Base-by-base conservation (phyloP, 2,329 filamentous ascomycete species). In the Cadophora sp. region DNA sequence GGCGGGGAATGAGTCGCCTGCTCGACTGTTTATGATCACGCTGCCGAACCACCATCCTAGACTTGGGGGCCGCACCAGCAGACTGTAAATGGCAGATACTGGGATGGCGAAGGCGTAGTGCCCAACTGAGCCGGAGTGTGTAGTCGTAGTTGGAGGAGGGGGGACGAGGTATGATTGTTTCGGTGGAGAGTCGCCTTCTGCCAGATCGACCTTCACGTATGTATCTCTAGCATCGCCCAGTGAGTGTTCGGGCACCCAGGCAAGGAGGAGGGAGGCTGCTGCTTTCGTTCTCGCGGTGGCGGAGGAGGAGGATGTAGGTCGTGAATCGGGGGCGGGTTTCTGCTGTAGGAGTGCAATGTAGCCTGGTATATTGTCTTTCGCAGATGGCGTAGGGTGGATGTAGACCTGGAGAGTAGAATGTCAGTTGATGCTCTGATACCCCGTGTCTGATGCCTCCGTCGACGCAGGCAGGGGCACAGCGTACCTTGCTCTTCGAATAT, bases 31-130 rank as follows among this genome's bases (percentile, higher is more conserved):
- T 81, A 99, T 93, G 66, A 99, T 91, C 33, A 99, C 81, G 70
- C 94, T 97, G 41, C 96, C 96, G 78, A 96, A 97, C 96, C 96
- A 99, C 96, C 96, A 99, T 18, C 96, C 96, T 8, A 97, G 81
- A 77, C 93, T 97, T 5, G 96, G 96, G 3, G 95, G 95, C 1
- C 96, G 89, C 47, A 99, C 90, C 8, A 97, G 84, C 5, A 99
- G 84, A 33, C 93, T 97, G 80, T 96, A 99, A 68, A 99, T 90
- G 70, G 95, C 92, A 72, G 89, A 93, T 36, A 98, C 86, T 1
- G 96, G 96, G 6, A 99, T 86, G 1, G 95, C 94, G 76, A 99
- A 99, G 1, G 96, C 89, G 77, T 97, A 97, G 58, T 91, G 87
- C 4, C 94, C 94, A 59, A 89, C 82, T 0, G 91, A 86, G 53